phyloP scores from a whole-genome alignment of 2,329 filamentous ascomycete species.

The Blumeria graminis region DNA sequence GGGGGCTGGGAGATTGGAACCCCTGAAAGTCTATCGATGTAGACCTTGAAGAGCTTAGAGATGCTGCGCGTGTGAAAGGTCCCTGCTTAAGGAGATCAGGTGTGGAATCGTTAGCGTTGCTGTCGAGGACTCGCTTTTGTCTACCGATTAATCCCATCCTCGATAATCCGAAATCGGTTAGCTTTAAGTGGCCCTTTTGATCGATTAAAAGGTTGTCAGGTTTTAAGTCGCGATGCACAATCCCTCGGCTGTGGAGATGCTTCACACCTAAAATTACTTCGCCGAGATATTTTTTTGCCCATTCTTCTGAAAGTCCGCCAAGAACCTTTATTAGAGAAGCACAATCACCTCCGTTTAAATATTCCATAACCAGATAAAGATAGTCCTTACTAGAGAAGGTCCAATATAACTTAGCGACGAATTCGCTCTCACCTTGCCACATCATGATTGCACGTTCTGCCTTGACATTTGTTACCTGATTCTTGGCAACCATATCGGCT shows the following conservation, averaged over 20 bases:
- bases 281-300: conserved; percentile 92
- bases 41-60: conserved; percentile 73
- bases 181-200: conserved; percentile 82
- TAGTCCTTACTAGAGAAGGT: conserved; percentile 99
- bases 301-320: conserved; percentile 79
- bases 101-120: conserved; percentile 52
- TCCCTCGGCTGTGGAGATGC: conserved; percentile 78
- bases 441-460: conserved; percentile 99
- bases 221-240: conserved; percentile 91
- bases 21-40: conserved; percentile 77
- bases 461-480: conserved; percentile 97
- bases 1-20: conserved; percentile 56
- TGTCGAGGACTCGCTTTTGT: conserved; percentile 77
- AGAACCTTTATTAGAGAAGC: conserved; percentile 89
- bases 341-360: conserved; percentile 90
- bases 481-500: conserved; percentile 99
- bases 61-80: conserved; percentile 66
- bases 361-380: conserved; percentile 96
- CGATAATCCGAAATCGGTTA: conserved; percentile 92
- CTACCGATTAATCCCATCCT: conserved; percentile 92
- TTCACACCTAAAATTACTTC: conserved; percentile 95
- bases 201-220: conserved; percentile 95
- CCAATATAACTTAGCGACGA: conserved; percentile 98
- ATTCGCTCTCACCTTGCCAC: conserved; percentile 98
- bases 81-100: conserved; percentile 85